Evolutionary conservation across 192 early-diverging fungal species (phyloP), one percentile per base, ranked within the genome.

Genomic region (Gaertneriomyces sp.): DNA sequence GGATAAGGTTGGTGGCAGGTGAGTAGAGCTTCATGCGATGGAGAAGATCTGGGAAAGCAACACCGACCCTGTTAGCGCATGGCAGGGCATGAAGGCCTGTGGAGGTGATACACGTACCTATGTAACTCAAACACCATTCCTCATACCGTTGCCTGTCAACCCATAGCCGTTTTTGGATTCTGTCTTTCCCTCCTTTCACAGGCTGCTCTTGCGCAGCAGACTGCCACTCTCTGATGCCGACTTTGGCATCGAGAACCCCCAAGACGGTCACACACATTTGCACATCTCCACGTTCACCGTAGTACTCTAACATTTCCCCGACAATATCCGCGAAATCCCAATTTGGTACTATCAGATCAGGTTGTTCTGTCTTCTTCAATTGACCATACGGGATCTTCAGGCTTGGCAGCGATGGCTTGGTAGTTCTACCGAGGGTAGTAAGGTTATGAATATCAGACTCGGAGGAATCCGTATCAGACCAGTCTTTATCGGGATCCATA

Each of bases 181-280:
- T 33, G 25, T 33, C 25, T 33, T 33, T 33, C 25, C 25, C 25
- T 33, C 25, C 25, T 33, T 33, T 33, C 25, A 33, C 25, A 33
- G 25, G 25, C 25, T 33, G 25, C 25, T 33, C 25, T 33, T 33
- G 25, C 0, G 25, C 25, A 33, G 25, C 25, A 33, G 25, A 33
- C 25, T 33, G 25, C 25, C 25, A 33, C 25, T 33, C 25, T 33
- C 25, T 33, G 25, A 33, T 33, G 25, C 25, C 25, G 25, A 33
- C 25, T 33, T 33, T 33, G 2, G 25, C 25, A 33, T 33, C 64
- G 4, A 91, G 75, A 5, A 87, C 84, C 12, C 86, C 60, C 17
- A 86, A 60, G 4, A 91, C 77, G 6, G 87, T 83, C 5, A 88
- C 87, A 73, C 87, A 90, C 87, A 90, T 92, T 60, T 91, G 90